Evolutionary conservation across 2,329 filamentous ascomycete species (phyloP).

Genomic region (Botrytis medusae): DNA sequence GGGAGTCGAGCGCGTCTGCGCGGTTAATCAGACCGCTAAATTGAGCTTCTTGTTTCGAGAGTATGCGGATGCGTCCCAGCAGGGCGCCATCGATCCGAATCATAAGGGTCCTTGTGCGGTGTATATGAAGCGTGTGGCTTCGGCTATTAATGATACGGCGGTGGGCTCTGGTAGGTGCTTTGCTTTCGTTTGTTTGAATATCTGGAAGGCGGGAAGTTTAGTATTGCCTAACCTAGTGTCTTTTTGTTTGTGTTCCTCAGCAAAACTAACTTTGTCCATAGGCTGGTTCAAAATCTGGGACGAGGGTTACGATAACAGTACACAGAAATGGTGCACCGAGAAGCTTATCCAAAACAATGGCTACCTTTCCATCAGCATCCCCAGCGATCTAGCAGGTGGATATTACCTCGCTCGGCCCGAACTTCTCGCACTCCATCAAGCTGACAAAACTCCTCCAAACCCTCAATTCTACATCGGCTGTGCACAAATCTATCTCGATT

Average conservation of each 20-base stretch:
- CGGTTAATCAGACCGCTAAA: conserved; percentile 33
- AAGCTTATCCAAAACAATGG: conserved; percentile 65
- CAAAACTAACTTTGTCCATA: neutral
- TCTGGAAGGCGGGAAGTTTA: too few relatives aligned
- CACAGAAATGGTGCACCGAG: conserved; percentile 67
- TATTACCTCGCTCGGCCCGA: conserved; percentile 73
- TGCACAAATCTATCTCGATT: conserved; percentile 66
- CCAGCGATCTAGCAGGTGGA: conserved; percentile 59
- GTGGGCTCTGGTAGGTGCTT: conserved; percentile 53
- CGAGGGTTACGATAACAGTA: conserved; percentile 59
- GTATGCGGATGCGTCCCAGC: conserved; percentile 55
- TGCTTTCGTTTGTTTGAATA: neutral
- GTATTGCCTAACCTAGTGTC: neutral
- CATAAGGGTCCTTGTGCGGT: conserved; percentile 71
- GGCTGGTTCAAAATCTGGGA: conserved; percentile 77
- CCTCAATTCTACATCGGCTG: conserved; percentile 76
- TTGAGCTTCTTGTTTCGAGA: conserved; percentile 61
- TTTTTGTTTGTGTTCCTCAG: neutral
- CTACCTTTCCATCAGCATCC: conserved; percentile 61
- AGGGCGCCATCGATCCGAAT: conserved; percentile 57
- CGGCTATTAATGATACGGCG: conserved; percentile 53
- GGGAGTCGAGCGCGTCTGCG: conserved; percentile 50
- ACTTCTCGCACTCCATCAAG: conserved; percentile 66
- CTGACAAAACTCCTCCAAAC: conserved; percentile 50
- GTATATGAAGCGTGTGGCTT: conserved; percentile 68